A percentile compares a stretch with the other conserved stretches of the same genome.
Conservation (phyloP, 768 basidiomycete species). For the Mycena galopus region DNA sequence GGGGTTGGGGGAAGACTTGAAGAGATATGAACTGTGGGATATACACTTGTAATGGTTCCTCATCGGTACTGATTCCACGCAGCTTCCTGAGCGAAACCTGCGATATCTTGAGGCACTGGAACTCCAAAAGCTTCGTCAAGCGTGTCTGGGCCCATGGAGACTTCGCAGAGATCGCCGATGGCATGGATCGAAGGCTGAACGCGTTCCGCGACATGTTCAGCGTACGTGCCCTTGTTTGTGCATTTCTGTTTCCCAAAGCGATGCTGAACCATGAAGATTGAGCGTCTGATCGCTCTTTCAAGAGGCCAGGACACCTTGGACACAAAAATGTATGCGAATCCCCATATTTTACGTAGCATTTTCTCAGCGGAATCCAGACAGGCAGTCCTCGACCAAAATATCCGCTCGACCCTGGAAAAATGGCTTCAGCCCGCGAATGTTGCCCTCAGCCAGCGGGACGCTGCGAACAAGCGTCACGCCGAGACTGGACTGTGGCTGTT, state of each 20-base stretch:
- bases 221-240: background rate
- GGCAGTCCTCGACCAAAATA: background rate
- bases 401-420: background rate
- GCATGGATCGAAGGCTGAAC: background rate
- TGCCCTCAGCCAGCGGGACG: background rate
- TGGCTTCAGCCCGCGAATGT: constrained; percentile 10
- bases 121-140: background rate
- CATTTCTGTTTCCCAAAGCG: background rate
- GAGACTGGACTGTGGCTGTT: constrained; percentile 1
- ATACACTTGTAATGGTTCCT: background rate
- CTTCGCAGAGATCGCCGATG: background rate
- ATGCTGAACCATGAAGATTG: background rate
- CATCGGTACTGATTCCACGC: background rate
- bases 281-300: constrained; percentile 9
- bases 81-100: background rate
- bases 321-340: background rate
- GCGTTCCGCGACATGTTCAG: constrained; percentile 13
- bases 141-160: background rate
- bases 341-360: background rate
- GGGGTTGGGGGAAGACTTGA: background rate
- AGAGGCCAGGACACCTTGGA: background rate
- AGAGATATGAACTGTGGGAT: constrained; percentile 7
- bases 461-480: background rate
- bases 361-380: background rate
- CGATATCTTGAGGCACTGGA: background rate